A percentile compares a stretch with the other conserved stretches of the same genome.
phyloP scores from a whole-genome alignment of 768 basidiomycete genomes.

The Lentinula sp. region DNA sequence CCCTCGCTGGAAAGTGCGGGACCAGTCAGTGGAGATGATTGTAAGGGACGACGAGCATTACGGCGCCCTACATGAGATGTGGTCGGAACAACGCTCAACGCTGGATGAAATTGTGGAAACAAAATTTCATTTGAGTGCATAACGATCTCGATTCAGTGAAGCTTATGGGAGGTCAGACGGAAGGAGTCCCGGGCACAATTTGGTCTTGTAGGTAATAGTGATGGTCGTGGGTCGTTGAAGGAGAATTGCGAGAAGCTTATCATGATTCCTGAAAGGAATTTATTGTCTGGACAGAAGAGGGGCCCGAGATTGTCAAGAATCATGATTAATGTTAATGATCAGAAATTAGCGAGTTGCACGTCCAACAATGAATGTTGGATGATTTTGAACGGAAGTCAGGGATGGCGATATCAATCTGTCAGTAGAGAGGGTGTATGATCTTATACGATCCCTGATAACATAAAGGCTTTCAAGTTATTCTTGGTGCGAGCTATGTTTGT shows the following conservation, averaged over 20 bases:
- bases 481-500: no score
- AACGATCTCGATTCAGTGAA: neutral
- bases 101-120: neutral
- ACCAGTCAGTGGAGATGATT: neutral
- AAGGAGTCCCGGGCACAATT: neutral
- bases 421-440: no score
- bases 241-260: neutral
- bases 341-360: neutral
- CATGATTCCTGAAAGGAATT: neutral
- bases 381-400: neutral
- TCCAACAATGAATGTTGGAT: neutral
- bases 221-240: neutral
- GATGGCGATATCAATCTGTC: no score
- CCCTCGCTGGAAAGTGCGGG: slow-evolving; percentile 5
- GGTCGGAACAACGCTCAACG: neutral
- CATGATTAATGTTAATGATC: neutral
- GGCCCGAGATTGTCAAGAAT: neutral
- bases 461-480: no score
- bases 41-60: slow-evolving; percentile 1
- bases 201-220: neutral
- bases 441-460: no score
- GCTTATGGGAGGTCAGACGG: neutral
- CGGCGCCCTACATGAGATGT: neutral
- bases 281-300: neutral
- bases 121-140: neutral